Base-by-base conservation (phyloP, 2,329 filamentous ascomycete species). In the Penicillium rolfsii region DNA sequence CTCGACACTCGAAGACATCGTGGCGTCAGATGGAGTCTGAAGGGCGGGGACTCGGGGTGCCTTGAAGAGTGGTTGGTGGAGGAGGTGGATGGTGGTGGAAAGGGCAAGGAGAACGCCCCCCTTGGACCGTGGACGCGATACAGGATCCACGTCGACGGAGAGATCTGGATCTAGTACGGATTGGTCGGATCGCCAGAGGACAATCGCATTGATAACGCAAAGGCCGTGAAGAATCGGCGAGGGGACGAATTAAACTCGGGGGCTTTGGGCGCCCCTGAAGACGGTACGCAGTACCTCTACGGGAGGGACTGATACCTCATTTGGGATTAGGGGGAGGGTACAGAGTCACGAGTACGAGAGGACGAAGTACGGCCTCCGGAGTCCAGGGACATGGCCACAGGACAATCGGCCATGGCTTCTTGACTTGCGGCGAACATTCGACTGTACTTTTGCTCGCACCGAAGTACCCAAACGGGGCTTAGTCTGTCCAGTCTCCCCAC, bases 361-460 rank as follows among this genome's bases (percentile, higher is more conserved):
- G 19, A 22, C 19, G 19, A 22, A 22, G 19, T 22, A 22, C 19
- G 19, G 19, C 19, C 19, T 22, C 19, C 19, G 19, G 19, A 22
- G 19, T 22, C 19, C 19, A 22, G 19, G 19, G 19, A 22, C 19
- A 22, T 22, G 19, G 19, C 19, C 19, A 22, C 19, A 22, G 19
- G 19, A 22, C 19, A 22, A 22, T 22, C 19, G 19, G 19, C 19
- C 19, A 22, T 22, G 19, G 19, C 19, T 22, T 46, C 43, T 24
- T 41, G 3, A 41, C n/a, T 12, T 22, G 8, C 11, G 7, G 7
- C 30, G 30, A 33, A 33, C 7, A 33, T 33, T 33, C 30, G 30
- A 33, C 30, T 33, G 30, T 50, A 50, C 48, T 50, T 50, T 33
- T 36, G 48, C 19, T 50, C 48, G 48, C 48, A 33, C 48, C 48